Conservation (phyloP, 2,329 filamentous ascomycete species). For the Aureobasidium sp. region DNA sequence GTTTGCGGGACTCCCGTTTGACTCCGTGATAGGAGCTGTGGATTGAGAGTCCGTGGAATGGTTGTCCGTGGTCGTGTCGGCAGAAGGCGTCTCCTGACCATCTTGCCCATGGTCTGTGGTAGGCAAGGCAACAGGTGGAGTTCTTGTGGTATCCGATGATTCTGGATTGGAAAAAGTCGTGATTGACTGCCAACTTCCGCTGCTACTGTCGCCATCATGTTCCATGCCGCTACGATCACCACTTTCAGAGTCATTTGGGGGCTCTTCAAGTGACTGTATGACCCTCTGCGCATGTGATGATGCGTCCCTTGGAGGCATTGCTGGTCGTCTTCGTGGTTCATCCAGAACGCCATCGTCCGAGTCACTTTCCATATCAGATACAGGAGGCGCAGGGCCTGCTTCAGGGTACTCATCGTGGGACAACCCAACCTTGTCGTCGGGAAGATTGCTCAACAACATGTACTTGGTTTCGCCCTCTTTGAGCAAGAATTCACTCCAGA, state of each 20-base stretch:
- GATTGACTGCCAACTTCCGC: conserved; percentile 5
- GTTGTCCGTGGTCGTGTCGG: neutral
- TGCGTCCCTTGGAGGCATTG: conserved; percentile 5
- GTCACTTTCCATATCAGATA: neutral
- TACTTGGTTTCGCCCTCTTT: neutral
- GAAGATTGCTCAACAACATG: neutral
- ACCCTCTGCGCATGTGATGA: conserved; percentile 7
- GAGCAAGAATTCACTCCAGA: conserved; percentile 1
- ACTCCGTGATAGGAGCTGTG: neutral
- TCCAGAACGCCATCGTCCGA: neutral
- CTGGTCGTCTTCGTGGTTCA: neutral
- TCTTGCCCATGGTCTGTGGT: neutral
- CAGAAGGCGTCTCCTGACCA: neutral
- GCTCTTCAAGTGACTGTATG: neutral
- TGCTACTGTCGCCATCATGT: neutral
- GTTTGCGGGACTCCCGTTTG: neutral
- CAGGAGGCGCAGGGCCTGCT: neutral
- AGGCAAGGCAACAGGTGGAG: neutral
- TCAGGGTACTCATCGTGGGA: neutral
- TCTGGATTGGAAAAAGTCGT: neutral
- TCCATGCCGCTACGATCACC: neutral
- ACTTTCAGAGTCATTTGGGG: neutral
- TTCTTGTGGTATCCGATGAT: neutral
- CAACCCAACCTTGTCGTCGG: neutral
- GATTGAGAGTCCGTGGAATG: neutral